Percentiles rank a stretch among this genome's conserved stretches.
Evolutionary conservation across 1,284 basidiomycete species (phyloP).

Genomic region (Ceratobasidium sp.): DNA sequence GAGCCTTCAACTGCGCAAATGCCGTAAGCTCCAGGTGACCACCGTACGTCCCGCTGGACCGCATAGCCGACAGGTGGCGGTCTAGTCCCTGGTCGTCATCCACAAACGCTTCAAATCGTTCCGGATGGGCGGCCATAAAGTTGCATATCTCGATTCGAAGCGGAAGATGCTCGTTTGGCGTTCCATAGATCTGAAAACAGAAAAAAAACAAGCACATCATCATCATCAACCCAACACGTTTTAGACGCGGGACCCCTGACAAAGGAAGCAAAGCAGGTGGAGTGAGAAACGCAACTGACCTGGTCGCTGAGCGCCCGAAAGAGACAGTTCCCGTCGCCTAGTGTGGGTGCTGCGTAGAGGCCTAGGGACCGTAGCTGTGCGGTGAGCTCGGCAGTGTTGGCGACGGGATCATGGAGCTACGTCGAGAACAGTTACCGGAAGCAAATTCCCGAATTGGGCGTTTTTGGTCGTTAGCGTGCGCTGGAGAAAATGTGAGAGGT

Average conservation of each 20-base stretch:
- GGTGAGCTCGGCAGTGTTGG: slow-evolving; percentile 74
- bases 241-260: slow-evolving; percentile 48
- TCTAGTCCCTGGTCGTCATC: slow-evolving; percentile 86
- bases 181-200: slow-evolving; percentile 75
- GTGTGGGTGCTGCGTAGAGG: slow-evolving; percentile 81
- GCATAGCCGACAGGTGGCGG: slow-evolving; percentile 80
- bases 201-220: not conserved
- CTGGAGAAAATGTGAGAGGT: not conserved
- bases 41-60: slow-evolving; percentile 84
- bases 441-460: slow-evolving; percentile 36
- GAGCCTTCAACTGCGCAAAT: slow-evolving; percentile 83
- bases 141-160: slow-evolving; percentile 84
- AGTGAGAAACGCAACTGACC: slow-evolving; percentile 31
- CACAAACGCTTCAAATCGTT: slow-evolving; percentile 88
- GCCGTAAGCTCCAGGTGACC: slow-evolving; percentile 92
- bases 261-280: not conserved
- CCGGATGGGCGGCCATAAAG: slow-evolving; percentile 79
- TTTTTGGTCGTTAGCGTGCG: not conserved
- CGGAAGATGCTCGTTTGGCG: slow-evolving; percentile 75
- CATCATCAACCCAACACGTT: too few relatives aligned
- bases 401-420: slow-evolving; percentile 70
- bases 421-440: slow-evolving; percentile 38
- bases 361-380: slow-evolving; percentile 79
- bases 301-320: slow-evolving; percentile 85
- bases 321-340: slow-evolving; percentile 91